Percentiles rank a stretch among this genome's conserved stretches.
These are phyloP conservation scores for Komagataea norvegica DNA, from an alignment of 1,139 yeast species.

Conservation along the genomic window DNA sequence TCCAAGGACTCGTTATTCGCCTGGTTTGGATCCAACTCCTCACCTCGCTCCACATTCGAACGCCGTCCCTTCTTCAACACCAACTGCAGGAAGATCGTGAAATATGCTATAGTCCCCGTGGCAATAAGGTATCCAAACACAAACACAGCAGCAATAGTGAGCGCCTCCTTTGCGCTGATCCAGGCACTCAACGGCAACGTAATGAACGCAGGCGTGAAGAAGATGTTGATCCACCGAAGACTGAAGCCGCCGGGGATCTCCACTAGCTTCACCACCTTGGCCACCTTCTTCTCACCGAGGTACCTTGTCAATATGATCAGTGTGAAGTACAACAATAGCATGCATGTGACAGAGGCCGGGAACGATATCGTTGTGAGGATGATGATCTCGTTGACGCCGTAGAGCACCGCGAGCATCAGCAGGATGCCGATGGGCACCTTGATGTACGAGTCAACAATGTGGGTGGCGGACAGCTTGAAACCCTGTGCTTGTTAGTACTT, in stretches of 20 bases:
- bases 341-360: conserved; percentile 74
- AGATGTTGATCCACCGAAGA: conserved; percentile 72
- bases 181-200: conserved; percentile 62
- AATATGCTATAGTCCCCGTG: conserved; percentile 45
- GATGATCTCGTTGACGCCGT: conserved; percentile 56
- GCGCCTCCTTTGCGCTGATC: conserved; percentile 62
- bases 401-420: conserved; percentile 42
- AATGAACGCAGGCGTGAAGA: conserved; percentile 74
- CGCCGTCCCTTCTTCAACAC: conserved; percentile 25
- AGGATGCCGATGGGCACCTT: conserved; percentile 38
- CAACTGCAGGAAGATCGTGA: conserved; percentile 38
- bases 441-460: conserved; percentile 28
- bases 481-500: conserved; percentile 15
- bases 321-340: conserved; percentile 55
- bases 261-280: conserved; percentile 42
- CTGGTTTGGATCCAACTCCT: conserved; percentile 23
- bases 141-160: conserved; percentile 71
- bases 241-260: conserved; percentile 68
- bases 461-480: conserved; percentile 17
- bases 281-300: conserved; percentile 37
- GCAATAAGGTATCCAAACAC: conserved; percentile 56
- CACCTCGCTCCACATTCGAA: conserved; percentile 26
- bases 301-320: conserved; percentile 36
- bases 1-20: conserved; percentile 10
- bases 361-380: conserved; percentile 48